Evolutionary conservation across 257 asterid species (phyloP).

Genomic region (Gardenia jasminoides): DNA sequence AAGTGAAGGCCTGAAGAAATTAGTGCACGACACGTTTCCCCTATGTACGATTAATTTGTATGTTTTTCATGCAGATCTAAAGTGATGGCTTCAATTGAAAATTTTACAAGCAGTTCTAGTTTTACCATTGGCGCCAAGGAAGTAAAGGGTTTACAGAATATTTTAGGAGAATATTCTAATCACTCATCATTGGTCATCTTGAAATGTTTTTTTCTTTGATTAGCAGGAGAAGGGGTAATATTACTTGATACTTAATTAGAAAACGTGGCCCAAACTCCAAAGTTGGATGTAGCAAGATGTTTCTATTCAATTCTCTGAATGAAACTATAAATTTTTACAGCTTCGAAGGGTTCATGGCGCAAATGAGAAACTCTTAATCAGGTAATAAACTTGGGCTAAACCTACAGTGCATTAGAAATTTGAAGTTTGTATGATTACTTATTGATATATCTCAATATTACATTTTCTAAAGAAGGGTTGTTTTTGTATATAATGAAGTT

Average conservation of each 20-base stretch:
- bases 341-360: neutral
- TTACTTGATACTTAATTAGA: no score
- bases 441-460: no score
- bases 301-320: no score
- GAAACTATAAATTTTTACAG: no score
- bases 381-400: neutral
- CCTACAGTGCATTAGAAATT: neutral
- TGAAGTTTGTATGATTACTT: neutral
- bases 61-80: neutral
- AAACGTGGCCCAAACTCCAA: no score
- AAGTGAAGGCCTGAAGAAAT: neutral
- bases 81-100: neutral
- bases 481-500: no score
- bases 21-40: slow-evolving; percentile 8
- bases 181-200: neutral
- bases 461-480: no score
- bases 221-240: neutral
- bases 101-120: neutral
- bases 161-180: neutral
- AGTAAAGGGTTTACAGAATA: neutral
- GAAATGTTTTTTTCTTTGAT: neutral
- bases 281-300: no score
- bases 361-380: neutral
- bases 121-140: neutral
- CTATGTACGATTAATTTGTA: neutral